A percentile compares a stretch with the other conserved stretches of the same genome.
These are phyloP conservation scores for Coemansia sp. DNA, from an alignment of 192 early-diverging fungal species.

Conservation along the genomic window DNA sequence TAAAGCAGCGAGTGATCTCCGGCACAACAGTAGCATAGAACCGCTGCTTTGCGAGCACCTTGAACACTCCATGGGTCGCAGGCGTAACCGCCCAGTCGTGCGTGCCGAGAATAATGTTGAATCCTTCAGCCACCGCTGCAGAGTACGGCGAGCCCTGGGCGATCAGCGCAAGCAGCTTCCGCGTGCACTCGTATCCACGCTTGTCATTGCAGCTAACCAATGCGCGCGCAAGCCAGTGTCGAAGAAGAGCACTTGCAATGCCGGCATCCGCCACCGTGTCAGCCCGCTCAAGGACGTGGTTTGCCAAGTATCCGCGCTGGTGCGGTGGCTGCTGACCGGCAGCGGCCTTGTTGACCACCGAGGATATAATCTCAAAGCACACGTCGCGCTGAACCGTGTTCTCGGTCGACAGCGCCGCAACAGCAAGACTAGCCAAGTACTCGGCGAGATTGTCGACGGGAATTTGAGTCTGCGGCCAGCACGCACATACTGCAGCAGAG, in stretches of 20 bases:
- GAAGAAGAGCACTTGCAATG: constrained; percentile 7
- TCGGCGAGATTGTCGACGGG: constrained; percentile 46
- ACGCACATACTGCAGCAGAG: constrained; percentile 34
- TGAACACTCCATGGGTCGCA: constrained; percentile 37
- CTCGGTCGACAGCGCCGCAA: constrained; percentile 31
- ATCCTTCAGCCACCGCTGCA: constrained; percentile 55
- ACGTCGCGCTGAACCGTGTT: constrained; percentile 47
- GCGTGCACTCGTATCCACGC: constrained; percentile 26
- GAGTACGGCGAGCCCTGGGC: constrained; percentile 1
- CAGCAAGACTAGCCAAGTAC: constrained; percentile 44
- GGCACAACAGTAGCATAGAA: constrained; percentile 78
- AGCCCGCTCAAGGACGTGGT: constrained; percentile 8
- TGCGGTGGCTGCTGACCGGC: too few relatives aligned
- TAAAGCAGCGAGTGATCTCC: constrained; percentile 55
- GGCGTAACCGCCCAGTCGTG: constrained; percentile 66
- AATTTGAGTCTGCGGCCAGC: constrained; percentile 42
- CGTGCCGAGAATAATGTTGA: constrained; percentile 71
- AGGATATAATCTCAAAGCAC: constrained; percentile 53
- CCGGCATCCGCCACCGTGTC: neutral
- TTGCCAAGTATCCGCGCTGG: constrained; percentile 20
- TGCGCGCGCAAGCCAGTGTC: constrained; percentile 40
- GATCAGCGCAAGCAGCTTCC: constrained; percentile 31
- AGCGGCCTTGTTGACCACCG: constrained; percentile 62
- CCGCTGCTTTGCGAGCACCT: constrained; percentile 77
- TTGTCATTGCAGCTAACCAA: constrained; percentile 39